These are phyloP conservation scores for Myotisia sp. DNA, from an alignment of 2,329 filamentous ascomycete species.

Conservation along the genomic window DNA sequence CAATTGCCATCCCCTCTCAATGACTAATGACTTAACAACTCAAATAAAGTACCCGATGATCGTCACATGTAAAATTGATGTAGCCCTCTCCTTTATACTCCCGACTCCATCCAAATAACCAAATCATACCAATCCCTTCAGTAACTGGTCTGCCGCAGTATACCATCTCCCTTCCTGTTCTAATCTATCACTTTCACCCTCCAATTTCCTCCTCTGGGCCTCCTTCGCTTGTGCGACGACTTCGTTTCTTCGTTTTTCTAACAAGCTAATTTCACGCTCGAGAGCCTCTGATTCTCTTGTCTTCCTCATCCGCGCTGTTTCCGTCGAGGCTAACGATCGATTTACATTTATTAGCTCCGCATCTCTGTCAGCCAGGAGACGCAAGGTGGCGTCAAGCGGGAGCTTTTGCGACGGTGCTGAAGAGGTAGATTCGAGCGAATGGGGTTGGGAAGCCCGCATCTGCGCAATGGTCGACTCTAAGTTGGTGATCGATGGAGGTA, in stretches of 20 bases:
- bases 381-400: slow-evolving; percentile 28
- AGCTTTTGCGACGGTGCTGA: slow-evolving; percentile 25
- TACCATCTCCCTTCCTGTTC: slow-evolving; percentile 36
- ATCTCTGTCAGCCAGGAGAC: slow-evolving; percentile 27
- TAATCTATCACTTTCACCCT: slow-evolving; percentile 33
- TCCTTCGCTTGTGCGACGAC: slow-evolving; percentile 35
- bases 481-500: slow-evolving; percentile 39
- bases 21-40: no score
- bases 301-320: slow-evolving; percentile 32
- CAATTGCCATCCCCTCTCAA: no score
- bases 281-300: slow-evolving; percentile 31
- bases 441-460: slow-evolving; percentile 42
- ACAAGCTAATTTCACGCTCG: slow-evolving; percentile 29
- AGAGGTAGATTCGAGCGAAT: slow-evolving; percentile 43
- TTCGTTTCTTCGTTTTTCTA: slow-evolving; percentile 33
- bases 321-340: slow-evolving; percentile 28
- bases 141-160: slow-evolving; percentile 25
- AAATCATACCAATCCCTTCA: slow-evolving; percentile 22
- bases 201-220: slow-evolving; percentile 28
- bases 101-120: no score
- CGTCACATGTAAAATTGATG: no score
- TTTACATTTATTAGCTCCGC: slow-evolving; percentile 29
- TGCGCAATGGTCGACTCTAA: slow-evolving; percentile 37
- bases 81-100: no score
- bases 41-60: no score